Evolutionary conservation across 148 eudicot species (phyloP), one percentile per base, ranked within the genome.

Genomic region (Chenopodium suecicum): DNA sequence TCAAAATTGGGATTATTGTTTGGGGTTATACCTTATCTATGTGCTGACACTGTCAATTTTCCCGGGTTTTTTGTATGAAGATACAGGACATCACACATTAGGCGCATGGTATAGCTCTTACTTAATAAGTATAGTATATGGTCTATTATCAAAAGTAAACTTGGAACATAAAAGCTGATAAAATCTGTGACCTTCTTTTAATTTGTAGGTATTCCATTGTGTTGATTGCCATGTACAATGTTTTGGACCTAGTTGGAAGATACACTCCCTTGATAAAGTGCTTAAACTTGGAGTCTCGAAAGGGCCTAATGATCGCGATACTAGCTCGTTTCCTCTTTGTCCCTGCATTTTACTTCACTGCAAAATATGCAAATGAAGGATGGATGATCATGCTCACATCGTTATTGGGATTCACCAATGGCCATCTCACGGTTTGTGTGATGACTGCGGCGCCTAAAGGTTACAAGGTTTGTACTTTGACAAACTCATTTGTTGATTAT

Each of bases 381-480:
- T 92, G 92, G 91, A 94, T 92, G 98, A 90, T 94, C 50, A 37
- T 85, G 81, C 92, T 91, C 14, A 73, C 69, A 13, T 90, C 92
- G 3, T 77, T 94, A 25, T 52, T 92, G 76, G 98, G 98, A 20
- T 68, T 90, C 9, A 91, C 91, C 56, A 94, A 92, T 46, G 98
- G 98, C 4, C 90, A 94, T 81, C 97, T 94, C 74, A 91, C 97
- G 0, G 97, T 94, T 12, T 91, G 97, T 78, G 93, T 91, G 73
- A 80, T 94, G 81, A 94, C 90, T 23, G 91, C 74, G 3, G 90
- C 92, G 56, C 92, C 95, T 0, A 89, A 88, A 79, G 93, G 98
- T 44, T 91, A 90, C 87, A 94, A 87, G 91, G 98, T 94, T 60
- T 1, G 76, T 47, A 44, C 7, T 22, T 2, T 69, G 46, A 62